phyloP scores from a whole-genome alignment of 306 rosid genomes.

The Cucumis melo region DNA sequence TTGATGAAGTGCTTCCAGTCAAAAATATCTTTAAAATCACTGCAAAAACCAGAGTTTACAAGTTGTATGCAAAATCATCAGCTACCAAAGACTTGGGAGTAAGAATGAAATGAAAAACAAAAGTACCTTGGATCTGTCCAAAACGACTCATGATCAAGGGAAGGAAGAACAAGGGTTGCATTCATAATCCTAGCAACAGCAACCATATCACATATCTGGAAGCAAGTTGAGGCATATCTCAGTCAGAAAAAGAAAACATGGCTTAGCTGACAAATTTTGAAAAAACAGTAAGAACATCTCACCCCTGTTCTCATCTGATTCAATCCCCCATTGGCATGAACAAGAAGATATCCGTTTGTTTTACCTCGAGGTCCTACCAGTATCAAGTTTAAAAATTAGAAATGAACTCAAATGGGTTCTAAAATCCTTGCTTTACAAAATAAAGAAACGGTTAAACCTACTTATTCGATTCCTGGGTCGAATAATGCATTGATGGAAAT shows the following conservation, averaged over 20 bases:
- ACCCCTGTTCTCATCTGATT: slow-evolving; percentile 99
- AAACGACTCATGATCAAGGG: slow-evolving; percentile 83
- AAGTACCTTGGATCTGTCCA: slow-evolving; percentile 97
- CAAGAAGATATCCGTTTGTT: slow-evolving; percentile 77
- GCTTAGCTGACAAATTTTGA: neutral
- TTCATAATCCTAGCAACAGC: slow-evolving; percentile 94
- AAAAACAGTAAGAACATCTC: slow-evolving; percentile 5
- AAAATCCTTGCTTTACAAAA: neutral
- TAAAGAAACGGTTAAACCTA: slow-evolving; percentile 17
- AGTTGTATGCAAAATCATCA: neutral
- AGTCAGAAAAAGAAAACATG: slow-evolving; percentile 11
- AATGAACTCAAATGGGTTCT: neutral
- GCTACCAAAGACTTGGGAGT: neutral
- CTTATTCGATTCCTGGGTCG: slow-evolving; percentile 50
- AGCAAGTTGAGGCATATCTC: slow-evolving; percentile 5
- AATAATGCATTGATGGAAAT: slow-evolving; percentile 43
- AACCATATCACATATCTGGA: slow-evolving; percentile 99
- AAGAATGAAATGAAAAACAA: neutral
- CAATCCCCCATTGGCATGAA: slow-evolving; percentile 97
- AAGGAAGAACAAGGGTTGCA: slow-evolving; percentile 91
- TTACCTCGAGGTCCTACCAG: slow-evolving; percentile 32
- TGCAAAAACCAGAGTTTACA: slow-evolving; percentile 27
- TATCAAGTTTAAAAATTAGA: neutral
- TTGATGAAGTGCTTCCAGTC: slow-evolving; percentile 91
- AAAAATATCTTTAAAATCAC: slow-evolving; percentile 90